A percentile compares a stretch with the other conserved stretches of the same genome.
phyloP scores from a whole-genome alignment of 495 filamentous ascomycete genomes.

The Emericellopsis terricola region DNA sequence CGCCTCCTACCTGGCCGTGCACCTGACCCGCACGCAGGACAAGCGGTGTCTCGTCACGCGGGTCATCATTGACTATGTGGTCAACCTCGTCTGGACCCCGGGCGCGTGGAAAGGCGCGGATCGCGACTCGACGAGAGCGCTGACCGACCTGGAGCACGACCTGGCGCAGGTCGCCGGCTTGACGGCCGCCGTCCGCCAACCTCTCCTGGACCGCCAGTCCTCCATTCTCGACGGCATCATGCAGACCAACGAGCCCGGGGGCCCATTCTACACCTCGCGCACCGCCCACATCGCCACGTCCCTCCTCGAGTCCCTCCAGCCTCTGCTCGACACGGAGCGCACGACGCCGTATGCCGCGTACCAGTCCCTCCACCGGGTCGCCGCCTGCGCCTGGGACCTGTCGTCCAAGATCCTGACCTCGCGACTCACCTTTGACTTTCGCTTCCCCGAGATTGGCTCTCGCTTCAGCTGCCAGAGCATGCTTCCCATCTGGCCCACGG shows the following conservation, averaged over 20 bases:
- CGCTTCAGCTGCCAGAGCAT: constrained; percentile 1
- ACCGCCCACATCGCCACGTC: background rate
- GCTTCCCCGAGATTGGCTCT: constrained; percentile 3
- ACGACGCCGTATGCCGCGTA: background rate
- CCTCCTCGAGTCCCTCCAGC: background rate
- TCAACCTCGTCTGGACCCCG: constrained; percentile 2
- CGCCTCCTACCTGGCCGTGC: background rate
- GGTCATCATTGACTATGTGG: constrained; percentile 3
- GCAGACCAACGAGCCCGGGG: background rate
- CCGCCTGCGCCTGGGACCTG: constrained; percentile 1
- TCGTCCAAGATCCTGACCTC: constrained; percentile 4
- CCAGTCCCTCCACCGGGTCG: background rate
- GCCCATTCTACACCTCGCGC: background rate
- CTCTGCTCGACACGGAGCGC: background rate
- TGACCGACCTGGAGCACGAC: constrained; percentile 2
- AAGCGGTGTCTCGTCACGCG: constrained; percentile 1
- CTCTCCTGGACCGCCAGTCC: background rate
- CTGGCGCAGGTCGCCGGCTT: background rate
- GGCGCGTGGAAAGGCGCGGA: constrained; percentile 1
- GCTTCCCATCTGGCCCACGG: constrained; percentile 2
- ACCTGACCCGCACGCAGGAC: background rate
- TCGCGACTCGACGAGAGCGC: background rate
- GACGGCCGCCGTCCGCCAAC: constrained; percentile 1
- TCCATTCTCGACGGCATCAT: background rate
- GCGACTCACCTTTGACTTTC: constrained; percentile 3